These are phyloP conservation scores for Penicillium sp. DNA, from an alignment of 2,329 filamentous ascomycete genomes.

Conservation along the genomic window DNA sequence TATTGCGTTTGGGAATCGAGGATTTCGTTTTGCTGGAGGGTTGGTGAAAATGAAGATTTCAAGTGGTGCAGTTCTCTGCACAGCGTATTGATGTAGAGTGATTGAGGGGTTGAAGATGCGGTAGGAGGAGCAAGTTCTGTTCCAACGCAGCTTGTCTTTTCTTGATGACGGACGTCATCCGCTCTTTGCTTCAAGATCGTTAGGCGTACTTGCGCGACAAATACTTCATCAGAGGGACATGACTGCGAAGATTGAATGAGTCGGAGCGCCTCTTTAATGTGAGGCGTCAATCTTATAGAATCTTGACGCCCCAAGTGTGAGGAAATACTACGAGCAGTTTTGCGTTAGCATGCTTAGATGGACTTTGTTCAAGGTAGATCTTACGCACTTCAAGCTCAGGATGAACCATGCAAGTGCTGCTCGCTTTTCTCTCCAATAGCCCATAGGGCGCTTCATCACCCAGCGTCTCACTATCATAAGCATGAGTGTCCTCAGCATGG, in stretches of 20 bases:
- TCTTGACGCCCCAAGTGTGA: conserved; percentile 39
- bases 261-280: conserved; percentile 42
- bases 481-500: conserved; percentile 15
- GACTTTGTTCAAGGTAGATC: no score
- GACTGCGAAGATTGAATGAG: conserved; percentile 26
- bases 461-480: not conserved
- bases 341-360: no score
- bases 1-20: conserved; percentile 32
- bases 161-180: conserved; percentile 33
- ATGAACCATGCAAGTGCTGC: conserved; percentile 36
- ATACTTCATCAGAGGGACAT: conserved; percentile 32
- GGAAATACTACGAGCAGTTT: conserved; percentile 30
- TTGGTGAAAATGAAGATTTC: conserved; percentile 27
- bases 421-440: conserved; percentile 31
- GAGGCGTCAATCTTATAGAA: conserved; percentile 41
- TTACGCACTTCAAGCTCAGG: conserved; percentile 33
- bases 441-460: conserved; percentile 15
- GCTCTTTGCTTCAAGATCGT: conserved; percentile 39
- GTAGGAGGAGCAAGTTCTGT: conserved; percentile 5
- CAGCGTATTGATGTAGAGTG: conserved; percentile 35
- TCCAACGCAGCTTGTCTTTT: conserved; percentile 24
- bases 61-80: conserved; percentile 38
- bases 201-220: conserved; percentile 41
- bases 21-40: conserved; percentile 24
- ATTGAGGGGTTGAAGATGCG: conserved; percentile 15